Evolutionary conservation across 208 protist genomes (phyloP).

Genomic region (Histomonas meleagridis): DNA sequence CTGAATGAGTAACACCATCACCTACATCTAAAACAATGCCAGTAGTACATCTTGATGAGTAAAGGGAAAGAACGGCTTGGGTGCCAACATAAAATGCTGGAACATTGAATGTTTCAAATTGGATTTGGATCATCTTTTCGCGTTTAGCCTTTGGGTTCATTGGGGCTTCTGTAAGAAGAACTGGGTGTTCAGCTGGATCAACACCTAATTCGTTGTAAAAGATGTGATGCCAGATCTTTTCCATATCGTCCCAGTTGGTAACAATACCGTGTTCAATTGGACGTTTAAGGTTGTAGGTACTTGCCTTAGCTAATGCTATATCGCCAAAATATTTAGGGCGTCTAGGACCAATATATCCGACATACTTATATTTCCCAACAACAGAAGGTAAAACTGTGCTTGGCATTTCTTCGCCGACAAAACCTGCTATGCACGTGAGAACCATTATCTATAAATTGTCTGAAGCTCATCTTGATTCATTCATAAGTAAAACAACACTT

Average conservation of each 20-base stretch:
- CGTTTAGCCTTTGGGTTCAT: conserved; percentile 71
- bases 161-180: conserved; percentile 73
- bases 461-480: too few species aligned
- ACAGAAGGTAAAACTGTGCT: conserved; percentile 42
- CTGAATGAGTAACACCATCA: conserved; percentile 81
- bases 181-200: conserved; percentile 85
- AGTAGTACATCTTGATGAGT: conserved; percentile 69
- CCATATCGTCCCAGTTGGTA: conserved; percentile 49
- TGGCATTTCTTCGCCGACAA: conserved; percentile 67
- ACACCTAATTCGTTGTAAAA: conserved; percentile 72
- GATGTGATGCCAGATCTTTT: conserved; percentile 50
- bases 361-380: conserved; percentile 38
- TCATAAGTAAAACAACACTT: too few species aligned
- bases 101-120: conserved; percentile 70
- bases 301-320: conserved; percentile 40
- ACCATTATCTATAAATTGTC: conserved; percentile 80
- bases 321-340: conserved; percentile 39
- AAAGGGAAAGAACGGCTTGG: conserved; percentile 84
- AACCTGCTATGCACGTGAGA: conserved; percentile 70
- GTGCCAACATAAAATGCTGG: conserved; percentile 68
- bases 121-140: conserved; percentile 72
- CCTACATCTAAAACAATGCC: conserved; percentile 80
- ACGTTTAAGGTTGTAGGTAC: background rate
- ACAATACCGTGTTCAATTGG: conserved; percentile 45
- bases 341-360: conserved; percentile 35